These are phyloP conservation scores for Hydrangea macrophylla DNA, from an alignment of 148 eudicot species.

Conservation along the genomic window DNA sequence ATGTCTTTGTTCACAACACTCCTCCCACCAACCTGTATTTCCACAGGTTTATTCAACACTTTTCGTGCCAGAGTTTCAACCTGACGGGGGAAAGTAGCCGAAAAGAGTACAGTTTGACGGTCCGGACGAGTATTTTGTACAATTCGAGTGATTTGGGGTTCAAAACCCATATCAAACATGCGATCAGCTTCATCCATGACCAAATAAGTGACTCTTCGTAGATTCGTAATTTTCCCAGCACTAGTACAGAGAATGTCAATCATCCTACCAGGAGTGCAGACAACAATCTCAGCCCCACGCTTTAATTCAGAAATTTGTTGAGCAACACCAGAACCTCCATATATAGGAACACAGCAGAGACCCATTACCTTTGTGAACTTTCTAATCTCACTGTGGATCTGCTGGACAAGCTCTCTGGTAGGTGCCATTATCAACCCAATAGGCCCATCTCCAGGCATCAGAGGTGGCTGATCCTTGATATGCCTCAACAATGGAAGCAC, in stretches of 20 bases:
- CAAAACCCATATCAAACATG: slow-evolving; percentile 14
- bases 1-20: slow-evolving; percentile 5
- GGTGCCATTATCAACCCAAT: too few relatives aligned
- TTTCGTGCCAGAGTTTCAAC: not conserved
- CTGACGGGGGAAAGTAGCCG: slow-evolving; percentile 30
- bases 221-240: slow-evolving; percentile 67
- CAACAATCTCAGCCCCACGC: too few relatives aligned
- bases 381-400: too few relatives aligned
- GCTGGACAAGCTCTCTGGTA: too few relatives aligned
- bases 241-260: slow-evolving; percentile 71
- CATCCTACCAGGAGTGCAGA: slow-evolving; percentile 83
- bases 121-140: not conserved
- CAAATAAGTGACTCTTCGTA: slow-evolving; percentile 65
- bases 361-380: slow-evolving; percentile 63
- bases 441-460: too few relatives aligned
- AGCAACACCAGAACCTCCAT: too few relatives aligned
- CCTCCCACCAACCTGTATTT: too few relatives aligned
- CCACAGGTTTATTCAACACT: not conserved
- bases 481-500: too few relatives aligned
- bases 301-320: too few relatives aligned
- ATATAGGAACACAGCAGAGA: slow-evolving; percentile 66
- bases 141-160: slow-evolving; percentile 8
- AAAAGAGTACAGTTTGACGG: slow-evolving; percentile 6
- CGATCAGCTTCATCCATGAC: too few relatives aligned
- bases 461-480: too few relatives aligned